Evolutionary conservation across 331 rosid species (phyloP), one percentile per base, ranked within the genome.

Genomic region (Erythrophleum ivorense): DNA sequence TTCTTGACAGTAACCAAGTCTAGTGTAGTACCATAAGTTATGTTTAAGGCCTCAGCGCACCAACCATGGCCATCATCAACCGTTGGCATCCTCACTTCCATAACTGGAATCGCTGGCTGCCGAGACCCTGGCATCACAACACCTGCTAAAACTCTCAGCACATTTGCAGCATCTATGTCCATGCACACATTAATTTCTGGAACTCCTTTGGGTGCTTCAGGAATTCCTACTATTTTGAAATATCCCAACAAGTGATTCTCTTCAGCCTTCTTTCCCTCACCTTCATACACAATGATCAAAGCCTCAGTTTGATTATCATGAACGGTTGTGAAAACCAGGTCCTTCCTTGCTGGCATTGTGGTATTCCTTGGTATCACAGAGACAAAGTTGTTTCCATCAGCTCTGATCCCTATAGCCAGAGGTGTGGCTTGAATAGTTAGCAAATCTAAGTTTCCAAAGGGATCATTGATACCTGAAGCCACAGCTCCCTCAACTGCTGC

Each of bases 401-500:
- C 95, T 53, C 50, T 89, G 46, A 95, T 89, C 18, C 98, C 98
- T 7, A 95, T 84, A 41, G 94, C 95, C 5, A 88, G 93, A 45
- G 98, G 97, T 1, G 96, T 89, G 52, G 76, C 92, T 86, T 95
- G 98, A 85, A 91, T 91, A 43, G 92, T 91, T 40, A 91, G 78
- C 83, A 93, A 82, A 83, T 95, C 98, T 80, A 93, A 85, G 76
- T 65, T 90, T 62, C 97, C 98, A 68, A 90, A 88, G 18, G 98
- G 97, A 75, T 95, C 98, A 57, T 78, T 84, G 49, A 88, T 65
- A 21, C 97, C 98, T 2, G 95, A 90, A 48, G 98, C 96, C n/a
- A 95, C 87, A 8, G 97, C 95, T 81, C 97, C 98, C 88, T 93
- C 94, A 50, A 91, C 82, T 38, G 98, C 97, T 6, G 98, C 97